Percentiles rank a stretch among this genome's conserved stretches.
Evolutionary conservation across 108 stramenopile species (phyloP).

Genomic region (Nitzschia sp.): DNA sequence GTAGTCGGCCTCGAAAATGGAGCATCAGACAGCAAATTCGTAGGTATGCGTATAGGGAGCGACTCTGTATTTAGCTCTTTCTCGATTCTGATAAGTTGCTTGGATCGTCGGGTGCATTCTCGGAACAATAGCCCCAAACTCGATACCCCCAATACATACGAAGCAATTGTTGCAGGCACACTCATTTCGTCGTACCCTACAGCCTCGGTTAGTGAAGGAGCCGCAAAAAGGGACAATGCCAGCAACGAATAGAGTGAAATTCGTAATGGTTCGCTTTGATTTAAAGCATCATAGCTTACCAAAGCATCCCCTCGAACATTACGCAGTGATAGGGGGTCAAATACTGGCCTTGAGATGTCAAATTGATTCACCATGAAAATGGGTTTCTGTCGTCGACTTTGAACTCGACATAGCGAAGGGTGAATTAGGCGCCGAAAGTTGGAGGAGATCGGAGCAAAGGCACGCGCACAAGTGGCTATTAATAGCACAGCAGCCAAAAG

Average conservation of each 20-base stretch:
- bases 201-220: slow-evolving; percentile 59
- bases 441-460: too few relatives aligned
- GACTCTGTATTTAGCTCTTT: slow-evolving; percentile 72
- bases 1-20: slow-evolving; percentile 24
- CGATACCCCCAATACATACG: slow-evolving; percentile 29
- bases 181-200: slow-evolving; percentile 28
- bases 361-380: slow-evolving; percentile 47
- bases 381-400: too few relatives aligned
- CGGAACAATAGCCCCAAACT: slow-evolving; percentile 54
- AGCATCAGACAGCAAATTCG: slow-evolving; percentile 41
- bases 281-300: slow-evolving; percentile 65
- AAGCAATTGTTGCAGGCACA: slow-evolving; percentile 21
- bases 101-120: slow-evolving; percentile 60
- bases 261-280: slow-evolving; percentile 81
- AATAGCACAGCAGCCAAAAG: too few relatives aligned
- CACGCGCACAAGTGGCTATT: too few relatives aligned
- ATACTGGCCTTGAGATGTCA: slow-evolving; percentile 75
- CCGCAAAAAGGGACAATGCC: slow-evolving; percentile 44
- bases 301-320: slow-evolving; percentile 73
- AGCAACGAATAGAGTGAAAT: slow-evolving; percentile 63
- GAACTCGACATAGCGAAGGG: too few relatives aligned
- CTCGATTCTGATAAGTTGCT: slow-evolving; percentile 72
- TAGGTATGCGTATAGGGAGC: slow-evolving; percentile 56
- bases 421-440: too few relatives aligned
- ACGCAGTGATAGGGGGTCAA: slow-evolving; percentile 73